phyloP scores from a whole-genome alignment of 441 rosid species.

The Gossypium aridum region DNA sequence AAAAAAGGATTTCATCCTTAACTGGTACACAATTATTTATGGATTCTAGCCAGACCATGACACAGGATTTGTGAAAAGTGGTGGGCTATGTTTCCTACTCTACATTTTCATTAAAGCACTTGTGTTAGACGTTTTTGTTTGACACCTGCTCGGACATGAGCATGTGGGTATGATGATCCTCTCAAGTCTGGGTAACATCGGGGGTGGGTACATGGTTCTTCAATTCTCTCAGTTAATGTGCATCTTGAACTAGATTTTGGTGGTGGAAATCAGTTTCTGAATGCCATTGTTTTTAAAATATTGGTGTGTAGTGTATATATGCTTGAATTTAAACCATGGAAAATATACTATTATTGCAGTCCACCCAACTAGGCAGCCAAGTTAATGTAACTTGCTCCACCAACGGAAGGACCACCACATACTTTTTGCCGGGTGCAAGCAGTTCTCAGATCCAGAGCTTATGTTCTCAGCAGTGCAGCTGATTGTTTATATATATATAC shows the following conservation, averaged over 20 bases:
- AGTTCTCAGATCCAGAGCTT: conserved; percentile 46
- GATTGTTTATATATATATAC: conserved; percentile 15
- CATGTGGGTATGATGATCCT: not conserved
- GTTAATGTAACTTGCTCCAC: conserved; percentile 61
- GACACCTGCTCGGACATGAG: not conserved
- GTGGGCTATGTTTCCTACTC: not conserved
- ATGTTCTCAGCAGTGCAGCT: conserved; percentile 53
- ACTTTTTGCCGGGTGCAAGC: conserved; percentile 41
- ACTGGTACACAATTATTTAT: not conserved
- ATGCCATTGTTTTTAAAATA: not conserved
- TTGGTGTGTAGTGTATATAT: not conserved
- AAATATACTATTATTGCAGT: conserved; percentile 31
- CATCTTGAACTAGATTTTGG: not conserved
- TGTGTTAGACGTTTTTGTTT: not conserved
- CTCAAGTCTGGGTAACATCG: not conserved
- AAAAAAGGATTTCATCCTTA: not conserved
- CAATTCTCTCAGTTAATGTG: not conserved
- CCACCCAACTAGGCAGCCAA: conserved; percentile 50
- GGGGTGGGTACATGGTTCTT: not conserved
- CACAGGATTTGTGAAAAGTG: not conserved
- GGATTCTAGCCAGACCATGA: not conserved
- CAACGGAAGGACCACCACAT: conserved; percentile 47
- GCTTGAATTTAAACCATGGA: conserved; percentile 7
- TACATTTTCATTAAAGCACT: not conserved
- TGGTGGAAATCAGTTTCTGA: not conserved